Evolutionary conservation across 192 early-diverging fungal species (phyloP), one percentile per base, ranked within the genome.

Genomic region (Rhizophagus clarus): DNA sequence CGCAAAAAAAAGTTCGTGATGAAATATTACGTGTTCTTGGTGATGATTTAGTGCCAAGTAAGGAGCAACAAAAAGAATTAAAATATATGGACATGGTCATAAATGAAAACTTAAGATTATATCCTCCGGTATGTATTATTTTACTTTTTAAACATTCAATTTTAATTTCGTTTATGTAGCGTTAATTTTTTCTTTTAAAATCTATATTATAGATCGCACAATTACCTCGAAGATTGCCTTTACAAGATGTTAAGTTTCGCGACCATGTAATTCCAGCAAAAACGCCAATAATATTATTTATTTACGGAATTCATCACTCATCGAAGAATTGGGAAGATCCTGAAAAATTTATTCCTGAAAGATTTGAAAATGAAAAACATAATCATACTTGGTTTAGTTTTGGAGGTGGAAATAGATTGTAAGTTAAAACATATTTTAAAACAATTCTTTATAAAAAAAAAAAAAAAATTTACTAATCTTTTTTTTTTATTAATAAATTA

Each of bases 331-430:
- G 62, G 62, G 62, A 63, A 63, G 26, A 63, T 63, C 62, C 62
- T 10, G 62, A 63, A 63, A 63, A 63, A 63, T 63, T 63, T 63
- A 63, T 63, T 26, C 62, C 62, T 24, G 62, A 63, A 9, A 63
- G 62, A 12, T 63, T 63, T 26, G n/a, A 63, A 20, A 63, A 63
- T 63, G 22, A 63, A 63, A n/a, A 28, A 12, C 62, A 26, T 26
- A 22, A 63, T 8, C 11, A 26, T 11, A 9, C n/a, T 12, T 63
- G n/a, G 8, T 63, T 26, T 12, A 28, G 62, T 63, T 63, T 63
- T 28, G 62, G 62, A 28, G 62, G 7, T 26, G 62, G 62, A 12
- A 12, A 2, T 28, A 63, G 62, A 63, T 12, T 20, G 62, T 63
- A 26, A 63, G 62, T 40, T 63, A 40, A 7, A 40, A 7, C 7